Base-by-base conservation (phyloP, 192 early-diverging fungal species). In the Coemansia sp. region DNA sequence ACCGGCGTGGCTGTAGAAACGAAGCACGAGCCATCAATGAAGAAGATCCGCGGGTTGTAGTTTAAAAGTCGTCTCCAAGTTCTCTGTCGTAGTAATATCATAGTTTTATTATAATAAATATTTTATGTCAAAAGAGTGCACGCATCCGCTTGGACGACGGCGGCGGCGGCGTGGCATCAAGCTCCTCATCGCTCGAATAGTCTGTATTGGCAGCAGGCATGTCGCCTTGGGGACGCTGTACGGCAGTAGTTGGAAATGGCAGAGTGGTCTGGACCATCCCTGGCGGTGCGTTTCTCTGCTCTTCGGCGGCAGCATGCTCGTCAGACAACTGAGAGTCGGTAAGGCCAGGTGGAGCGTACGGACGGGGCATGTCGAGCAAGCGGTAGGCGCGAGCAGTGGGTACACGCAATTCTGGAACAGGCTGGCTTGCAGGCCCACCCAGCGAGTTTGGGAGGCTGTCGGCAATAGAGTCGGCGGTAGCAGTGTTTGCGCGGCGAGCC, bases 101-200 rank as follows among this genome's bases (percentile, higher is more conserved):
- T 26, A 26, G 26, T 26, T 26, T 26, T 26, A 2, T 26, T 26
- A 26, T 26, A 26, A 26, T 26, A 26, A 26, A 26, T 26, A 26
- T 26, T 26, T 26, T 26, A 26, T 26, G 26, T 67, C 44, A 76
- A 33, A 76, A 76, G 42, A 76, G 19, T 49, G 74, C 69, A 14
- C 75, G 73, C 55, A 76, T n/a, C 43, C 79, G 63, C 58, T 81
- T 81, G n/a, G 75, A 76, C 26, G 78, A 76, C 26, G 78, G 70
- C 40, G 78, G 78, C 17, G 78, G 78, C 32, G 78, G 78, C n/a
- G 78, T 81, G 2, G 78, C 78, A 16, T 65, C 78, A 13, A 81
- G 63, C 37, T 81, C 78, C 49, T 76, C 80, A 21, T 77, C 80
- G 42, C 76, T 73, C 4, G 71, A 73, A 64, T 62, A 53, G 53